Percentiles rank a stretch among this genome's conserved stretches.
Conservation (phyloP, 768 basidiomycete genomes). For the Suillus bovinus region DNA sequence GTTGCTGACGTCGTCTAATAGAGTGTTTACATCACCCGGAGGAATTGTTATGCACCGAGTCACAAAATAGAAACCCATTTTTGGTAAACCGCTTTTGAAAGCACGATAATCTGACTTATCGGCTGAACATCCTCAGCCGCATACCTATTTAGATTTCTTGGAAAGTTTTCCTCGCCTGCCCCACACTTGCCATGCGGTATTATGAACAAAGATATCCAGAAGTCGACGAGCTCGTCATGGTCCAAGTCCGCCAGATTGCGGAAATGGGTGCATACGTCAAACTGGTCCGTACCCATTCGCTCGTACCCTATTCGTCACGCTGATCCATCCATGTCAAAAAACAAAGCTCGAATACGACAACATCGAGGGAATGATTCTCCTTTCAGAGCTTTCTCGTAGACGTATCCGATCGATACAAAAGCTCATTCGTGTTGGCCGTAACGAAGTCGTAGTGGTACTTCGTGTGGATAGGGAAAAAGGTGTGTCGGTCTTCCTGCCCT, state of each 20-base stretch:
- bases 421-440: slow-evolving; percentile 94
- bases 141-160: not conserved
- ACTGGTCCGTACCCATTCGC: slow-evolving; percentile 56
- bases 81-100: not conserved
- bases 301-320: not conserved
- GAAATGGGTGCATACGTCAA: slow-evolving; percentile 99
- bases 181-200: slow-evolving; percentile 66
- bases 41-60: no score
- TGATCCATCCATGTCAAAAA: slow-evolving; percentile 1
- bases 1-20: no score
- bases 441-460: slow-evolving; percentile 97
- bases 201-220: slow-evolving; percentile 94
- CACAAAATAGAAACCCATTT: no score
- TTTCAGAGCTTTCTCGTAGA: slow-evolving; percentile 95
- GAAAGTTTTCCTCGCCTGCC: not conserved
- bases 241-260: slow-evolving; percentile 97
- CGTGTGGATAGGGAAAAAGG: slow-evolving; percentile 99
- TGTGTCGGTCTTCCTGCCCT: slow-evolving; percentile 32
- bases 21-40: no score
- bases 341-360: slow-evolving; percentile 97
- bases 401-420: slow-evolving; percentile 98
- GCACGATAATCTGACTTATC: slow-evolving; percentile 1
- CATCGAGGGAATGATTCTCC: slow-evolving; percentile 98
- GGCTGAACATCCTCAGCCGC: not conserved
- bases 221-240: slow-evolving; percentile 99